phyloP scores from a whole-genome alignment of 2,329 filamentous ascomycete species.

The Pseudohalonectria lignicola region DNA sequence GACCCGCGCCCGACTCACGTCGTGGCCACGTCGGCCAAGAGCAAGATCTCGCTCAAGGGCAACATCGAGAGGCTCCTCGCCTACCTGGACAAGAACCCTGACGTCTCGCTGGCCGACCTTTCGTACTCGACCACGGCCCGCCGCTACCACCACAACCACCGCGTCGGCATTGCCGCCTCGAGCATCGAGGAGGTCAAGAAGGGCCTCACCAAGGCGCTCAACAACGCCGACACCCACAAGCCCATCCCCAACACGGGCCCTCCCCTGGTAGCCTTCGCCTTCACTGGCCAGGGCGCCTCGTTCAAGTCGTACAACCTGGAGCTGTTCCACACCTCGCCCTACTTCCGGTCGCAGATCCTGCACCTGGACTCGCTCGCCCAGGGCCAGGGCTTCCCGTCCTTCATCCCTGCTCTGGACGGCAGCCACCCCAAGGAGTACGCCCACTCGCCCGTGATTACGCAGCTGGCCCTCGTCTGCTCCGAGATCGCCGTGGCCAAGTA shows the following conservation, averaged over 20 bases:
- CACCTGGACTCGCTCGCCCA: conserved; percentile 19
- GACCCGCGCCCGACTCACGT: conserved; percentile 30
- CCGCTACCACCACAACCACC: conserved; percentile 19
- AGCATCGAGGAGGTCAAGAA: conserved; percentile 12
- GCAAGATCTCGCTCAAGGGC: conserved; percentile 24
- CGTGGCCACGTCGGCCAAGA: conserved; percentile 35
- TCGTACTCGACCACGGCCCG: conserved; percentile 45
- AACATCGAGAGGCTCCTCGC: conserved; percentile 28
- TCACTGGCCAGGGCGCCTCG: conserved; percentile 32
- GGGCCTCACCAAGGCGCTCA: conserved; percentile 7
- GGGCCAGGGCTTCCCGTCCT: conserved; percentile 21
- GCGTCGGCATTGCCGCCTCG: conserved; percentile 14
- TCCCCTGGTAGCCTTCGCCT: conserved; percentile 24
- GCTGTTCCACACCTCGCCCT: conserved; percentile 18
- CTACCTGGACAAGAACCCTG: conserved; percentile 25
- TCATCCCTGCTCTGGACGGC: conserved; percentile 31
- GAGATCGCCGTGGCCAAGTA: conserved; percentile 30
- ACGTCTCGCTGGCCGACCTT: conserved; percentile 27
- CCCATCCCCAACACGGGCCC: conserved; percentile 10
- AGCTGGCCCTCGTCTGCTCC: conserved; percentile 25
- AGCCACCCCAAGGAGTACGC: conserved; percentile 4
- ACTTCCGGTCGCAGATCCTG: conserved; percentile 21
- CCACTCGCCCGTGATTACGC: conserved; percentile 13
- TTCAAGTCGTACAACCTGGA: conserved; percentile 19
- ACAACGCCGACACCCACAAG: conserved; percentile 8